Evolutionary conservation across 176 grass and related monocot species (phyloP), one percentile per base, ranked within the genome.

Genomic region (Lolium multiflorum): DNA sequence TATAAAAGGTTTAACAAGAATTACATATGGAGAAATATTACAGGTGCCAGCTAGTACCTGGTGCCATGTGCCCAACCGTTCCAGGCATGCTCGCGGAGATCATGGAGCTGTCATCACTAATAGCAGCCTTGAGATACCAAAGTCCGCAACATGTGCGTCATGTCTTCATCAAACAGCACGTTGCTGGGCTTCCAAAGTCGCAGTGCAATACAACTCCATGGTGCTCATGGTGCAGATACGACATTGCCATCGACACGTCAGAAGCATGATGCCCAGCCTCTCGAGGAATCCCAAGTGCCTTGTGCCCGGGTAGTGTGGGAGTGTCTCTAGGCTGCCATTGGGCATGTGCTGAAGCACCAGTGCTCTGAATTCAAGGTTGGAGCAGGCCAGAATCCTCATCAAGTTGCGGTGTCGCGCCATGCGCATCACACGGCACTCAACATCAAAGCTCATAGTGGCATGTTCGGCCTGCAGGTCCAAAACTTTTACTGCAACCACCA

Each of bases 251-350:
- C 4, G 70, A 48, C 11, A 73, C 43, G 2, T 73, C 43, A 2
- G n/a, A n/a, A 73, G 43, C 70, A 49, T 73, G 70, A 73, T 24
- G 70, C 43, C 43, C 43, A 73, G 43, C 70, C 70, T 73, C n/a
- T 73, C 43, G 1, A 73, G 43, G 11, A 73, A 12, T 48, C 70
- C 70, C 70, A 73, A 15, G 41, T 73, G 43, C 70, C 43, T 48
- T 73, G 70, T 24, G 43, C 43, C 43, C n/a, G 70, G 49, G 70
- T 48, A 48, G n/a, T 73, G 43, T 6, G 47, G 69, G 70, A 48
- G 70, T 12, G n/a, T 73, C 70, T 73, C 70, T 73, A 73, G 43
- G 70, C 70, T 73, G 20, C 70, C 70, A 48, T 73, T 73, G 43
- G 70, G 43, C 43, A 73, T 73, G 43, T 73, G 49, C 43, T 73